Percentiles rank a stretch among this genome's conserved stretches.
Evolutionary conservation across 2,329 filamentous ascomycete genomes (phyloP).

Genomic region (Apiospora marii): DNA sequence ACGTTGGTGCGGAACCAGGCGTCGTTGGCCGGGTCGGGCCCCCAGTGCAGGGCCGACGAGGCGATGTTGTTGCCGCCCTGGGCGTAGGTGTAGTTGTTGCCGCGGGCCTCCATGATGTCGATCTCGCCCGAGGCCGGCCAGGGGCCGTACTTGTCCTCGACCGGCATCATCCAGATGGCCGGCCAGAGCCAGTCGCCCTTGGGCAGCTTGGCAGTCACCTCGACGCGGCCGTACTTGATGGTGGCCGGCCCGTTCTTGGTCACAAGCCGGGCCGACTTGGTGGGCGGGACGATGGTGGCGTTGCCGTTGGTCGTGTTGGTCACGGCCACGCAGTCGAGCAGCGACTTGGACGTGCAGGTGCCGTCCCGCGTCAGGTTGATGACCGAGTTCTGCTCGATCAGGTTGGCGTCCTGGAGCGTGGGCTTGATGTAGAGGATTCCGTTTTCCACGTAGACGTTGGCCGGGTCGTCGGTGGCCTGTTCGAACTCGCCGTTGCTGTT

Average conservation of each 20-base stretch:
- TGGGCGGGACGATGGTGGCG: constrained; percentile 77
- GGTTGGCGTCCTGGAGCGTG: constrained; percentile 73
- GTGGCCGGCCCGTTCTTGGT: constrained; percentile 69
- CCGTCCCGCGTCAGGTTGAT: constrained; percentile 73
- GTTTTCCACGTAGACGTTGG: constrained; percentile 78
- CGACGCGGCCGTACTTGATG: constrained; percentile 83
- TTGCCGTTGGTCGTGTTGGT: constrained; percentile 78
- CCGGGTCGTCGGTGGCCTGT: constrained; percentile 72
- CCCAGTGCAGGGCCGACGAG: constrained; percentile 84
- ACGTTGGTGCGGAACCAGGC: constrained; percentile 86
- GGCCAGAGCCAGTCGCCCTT: constrained; percentile 89
- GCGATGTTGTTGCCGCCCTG: constrained; percentile 84
- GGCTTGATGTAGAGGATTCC: constrained; percentile 78
- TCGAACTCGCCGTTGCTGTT: constrained; percentile 82
- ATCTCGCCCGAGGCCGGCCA: constrained; percentile 88
- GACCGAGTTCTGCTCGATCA: constrained; percentile 71
- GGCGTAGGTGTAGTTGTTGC: constrained; percentile 80
- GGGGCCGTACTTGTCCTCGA: constrained; percentile 72
- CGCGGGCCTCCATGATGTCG: constrained; percentile 81
- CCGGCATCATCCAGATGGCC: constrained; percentile 90
- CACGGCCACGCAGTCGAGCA: constrained; percentile 68
- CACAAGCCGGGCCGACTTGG: constrained; percentile 80
- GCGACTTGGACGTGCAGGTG: constrained; percentile 70
- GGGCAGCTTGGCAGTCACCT: constrained; percentile 80
- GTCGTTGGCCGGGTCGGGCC: constrained; percentile 74